Evolutionary conservation across 768 basidiomycete genomes (phyloP), one percentile per base, ranked within the genome.

Genomic region (Sporobolomyces pararoseus): DNA sequence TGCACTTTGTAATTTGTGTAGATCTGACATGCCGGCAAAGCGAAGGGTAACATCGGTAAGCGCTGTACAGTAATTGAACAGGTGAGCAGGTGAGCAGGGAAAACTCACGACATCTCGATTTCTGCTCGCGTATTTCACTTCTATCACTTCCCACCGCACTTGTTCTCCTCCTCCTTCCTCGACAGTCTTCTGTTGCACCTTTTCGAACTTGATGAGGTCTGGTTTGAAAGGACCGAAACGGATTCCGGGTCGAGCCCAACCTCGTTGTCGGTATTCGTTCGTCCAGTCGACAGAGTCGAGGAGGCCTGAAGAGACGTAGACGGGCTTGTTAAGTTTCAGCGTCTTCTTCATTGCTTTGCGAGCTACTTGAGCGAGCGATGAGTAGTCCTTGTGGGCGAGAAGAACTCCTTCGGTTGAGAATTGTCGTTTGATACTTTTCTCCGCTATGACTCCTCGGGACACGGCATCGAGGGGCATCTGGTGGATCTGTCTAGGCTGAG

Each of bases 291-390:
- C 62, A 9, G 62, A 55, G 19, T 57, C 35, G 23, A 73, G 17
- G 34, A 67, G 39, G 4, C 65, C 68, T 0, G 50, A 37, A 25
- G 51, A 25, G 17, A 70, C 58, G 16, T 46, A 73, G 23, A 71
- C 63, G 3, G 44, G 32, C 39, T 19, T 55, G 0, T 66, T 47
- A 12, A 44, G 58, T 35, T 17, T 10, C 37, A 63, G 55, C 27
- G 61, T 51, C 53, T 32, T 67, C 63, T 34, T 69, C 52, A 68
- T 82, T 79, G 67, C 83, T 80, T 69, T 83, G 81, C 75, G 27
- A 0, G 63, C 68, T 9, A 62, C 53, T 1, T 32, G 0, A 1
- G 72, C 52, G 16, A 73, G 21, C 0, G 65, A 60, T 5, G 47
- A 25, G 42, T 34, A 61, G 62, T 66, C 60, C 17, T 31, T 7